Evolutionary conservation across 2,329 filamentous ascomycete genomes (phyloP).

Genomic region (Cladophialophora exuberans): DNA sequence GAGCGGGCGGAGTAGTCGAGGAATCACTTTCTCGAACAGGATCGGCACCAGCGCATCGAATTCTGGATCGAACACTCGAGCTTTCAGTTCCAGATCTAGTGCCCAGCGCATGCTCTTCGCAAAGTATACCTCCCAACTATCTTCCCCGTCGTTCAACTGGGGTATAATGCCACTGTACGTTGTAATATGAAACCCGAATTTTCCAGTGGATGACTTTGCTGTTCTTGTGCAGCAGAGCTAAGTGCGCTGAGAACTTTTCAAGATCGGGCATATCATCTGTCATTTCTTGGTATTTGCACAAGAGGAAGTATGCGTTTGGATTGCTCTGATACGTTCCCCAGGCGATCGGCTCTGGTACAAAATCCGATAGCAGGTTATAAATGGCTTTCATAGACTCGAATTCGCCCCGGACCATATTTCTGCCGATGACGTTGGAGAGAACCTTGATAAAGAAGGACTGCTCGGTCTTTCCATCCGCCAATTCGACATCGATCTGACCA

Average conservation of each 20-base stretch:
- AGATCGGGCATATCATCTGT: constrained; percentile 34
- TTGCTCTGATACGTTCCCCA: constrained; percentile 34
- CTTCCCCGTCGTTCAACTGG: constrained; percentile 39
- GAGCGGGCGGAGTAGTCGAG: constrained; percentile 34
- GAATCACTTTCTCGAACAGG: constrained; percentile 38
- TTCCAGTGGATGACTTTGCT: constrained; percentile 39
- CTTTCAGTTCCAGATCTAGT: constrained; percentile 35
- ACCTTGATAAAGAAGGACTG: constrained; percentile 18
- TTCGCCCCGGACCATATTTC: constrained; percentile 37
- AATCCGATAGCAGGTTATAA: constrained; percentile 33
- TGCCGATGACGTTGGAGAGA: constrained; percentile 1
- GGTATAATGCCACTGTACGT: constrained; percentile 39
- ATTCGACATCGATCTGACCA: not conserved
- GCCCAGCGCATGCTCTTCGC: constrained; percentile 37
- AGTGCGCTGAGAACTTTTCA: constrained; percentile 28
- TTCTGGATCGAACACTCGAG: constrained; percentile 39
- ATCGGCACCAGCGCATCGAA: constrained; percentile 31
- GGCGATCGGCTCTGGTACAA: constrained; percentile 37
- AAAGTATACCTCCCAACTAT: constrained; percentile 46
- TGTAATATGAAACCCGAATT: constrained; percentile 44
- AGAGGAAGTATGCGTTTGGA: constrained; percentile 36
- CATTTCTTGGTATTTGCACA: constrained; percentile 39
- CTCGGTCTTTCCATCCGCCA: constrained; percentile 3
- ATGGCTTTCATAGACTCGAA: constrained; percentile 39
- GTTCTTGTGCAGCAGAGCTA: constrained; percentile 38